Base-by-base conservation (phyloP, 495 filamentous ascomycete genomes). In the Trichoderma gamsii region DNA sequence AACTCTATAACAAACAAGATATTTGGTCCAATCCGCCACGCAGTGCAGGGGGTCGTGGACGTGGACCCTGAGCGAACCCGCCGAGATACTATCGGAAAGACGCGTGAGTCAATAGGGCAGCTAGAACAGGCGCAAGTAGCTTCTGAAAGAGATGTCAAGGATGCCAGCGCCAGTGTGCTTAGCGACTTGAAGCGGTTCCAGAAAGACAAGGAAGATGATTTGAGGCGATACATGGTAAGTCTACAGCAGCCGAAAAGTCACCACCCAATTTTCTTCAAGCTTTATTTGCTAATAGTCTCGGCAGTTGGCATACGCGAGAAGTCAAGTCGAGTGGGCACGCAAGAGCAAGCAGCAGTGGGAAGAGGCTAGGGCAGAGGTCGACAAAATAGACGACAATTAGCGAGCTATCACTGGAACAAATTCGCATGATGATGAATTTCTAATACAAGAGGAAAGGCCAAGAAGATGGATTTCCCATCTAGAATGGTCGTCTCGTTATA, bases 301-400 rank as follows among this genome's bases (percentile, higher is more conserved):
- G 23, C 68, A 98, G 94, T 85, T 97, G 71, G 90, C 92, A 61
- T 99, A 97, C 74, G 95, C 95, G 13, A 90, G 88, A 73, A 93
- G 89, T 76, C 95, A 99, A 75, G 89, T 99, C 68, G 92, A 98
- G 76, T 99, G 95, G 95, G 96, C 95, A n/a, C 92, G 89, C 76
- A 95, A 95, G 81, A 97, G 93, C 73, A 87, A 95, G 72, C 93
- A 96, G 73, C 92, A 92, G 3, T 99, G 95, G 95, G 92, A 93
- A 72, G 93, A 98, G 76, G 95, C 95, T 3, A 92, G 87, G 72
- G 89, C 88, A n/a, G 95, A 98, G 74, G 90, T 97, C 65, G 87
- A 89, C 67, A 97, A 96, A 82, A 97, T 97, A 72, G 82, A 85
- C 51, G 82, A 86, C 71, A 76, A 75, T 43, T 80, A 74, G 69